phyloP scores from a whole-genome alignment of 83 land plant species.

The Picea mariana region DNA sequence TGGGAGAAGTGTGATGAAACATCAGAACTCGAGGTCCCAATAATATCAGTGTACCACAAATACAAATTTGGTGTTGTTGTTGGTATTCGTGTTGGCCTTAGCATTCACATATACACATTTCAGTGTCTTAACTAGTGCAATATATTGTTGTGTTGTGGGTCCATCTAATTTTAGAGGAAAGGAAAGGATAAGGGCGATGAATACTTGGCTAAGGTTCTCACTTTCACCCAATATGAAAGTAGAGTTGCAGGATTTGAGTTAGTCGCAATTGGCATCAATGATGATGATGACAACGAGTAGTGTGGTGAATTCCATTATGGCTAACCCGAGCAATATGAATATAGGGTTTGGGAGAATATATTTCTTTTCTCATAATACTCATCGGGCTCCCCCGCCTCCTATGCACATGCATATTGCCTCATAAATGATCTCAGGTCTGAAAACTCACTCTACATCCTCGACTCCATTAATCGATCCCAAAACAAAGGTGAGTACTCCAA shows the following conservation, averaged over 20 bases:
- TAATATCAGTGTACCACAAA: no score
- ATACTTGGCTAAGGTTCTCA: slow-evolving; percentile 18
- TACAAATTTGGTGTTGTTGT: no score
- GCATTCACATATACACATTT: no score
- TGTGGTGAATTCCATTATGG: neutral
- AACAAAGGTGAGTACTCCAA: neutral
- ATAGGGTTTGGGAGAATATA: neutral
- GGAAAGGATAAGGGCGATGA: slow-evolving; percentile 5
- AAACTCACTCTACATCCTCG: slow-evolving; percentile 14
- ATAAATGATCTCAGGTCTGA: neutral
- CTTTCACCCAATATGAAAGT: slow-evolving; percentile 15
- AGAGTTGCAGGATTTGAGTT: slow-evolving; percentile 17
- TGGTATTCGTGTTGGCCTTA: no score
- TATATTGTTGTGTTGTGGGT: no score
- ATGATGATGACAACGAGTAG: neutral
- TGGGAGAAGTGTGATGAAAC: no score
- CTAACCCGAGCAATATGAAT: neutral
- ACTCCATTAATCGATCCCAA: neutral
- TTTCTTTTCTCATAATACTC: neutral
- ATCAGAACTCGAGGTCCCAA: no score
- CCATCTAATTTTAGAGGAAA: no score
- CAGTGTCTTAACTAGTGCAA: no score
- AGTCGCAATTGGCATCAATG: neutral
- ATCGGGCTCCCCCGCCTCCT: no score
- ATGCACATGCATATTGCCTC: neutral